Base-by-base conservation (phyloP, 306 rosid genomes). In the Arachis stenosperma region DNA sequence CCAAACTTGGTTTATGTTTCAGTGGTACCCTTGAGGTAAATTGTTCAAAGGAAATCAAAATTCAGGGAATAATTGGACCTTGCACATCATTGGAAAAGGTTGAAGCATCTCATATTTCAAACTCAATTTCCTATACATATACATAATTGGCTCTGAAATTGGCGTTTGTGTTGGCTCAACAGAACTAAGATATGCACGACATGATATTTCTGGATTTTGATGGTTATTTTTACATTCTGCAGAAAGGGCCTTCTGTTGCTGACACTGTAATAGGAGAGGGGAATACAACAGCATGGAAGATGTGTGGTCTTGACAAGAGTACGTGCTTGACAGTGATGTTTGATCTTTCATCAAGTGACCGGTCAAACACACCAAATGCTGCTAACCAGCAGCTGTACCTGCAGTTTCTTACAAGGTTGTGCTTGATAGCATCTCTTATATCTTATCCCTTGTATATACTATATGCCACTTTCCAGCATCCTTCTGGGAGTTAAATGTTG, bases 31-130 rank as follows among this genome's bases (percentile, higher is more conserved):
- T 92, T 0, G 96, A 92, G 93, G 85, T 92, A 56, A 86, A 85
- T 75, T 92, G 98, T 81, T 86, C 98, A 6, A 89, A 92, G 87
- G 98, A 92, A 77, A 87, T 92, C 47, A 92, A 85, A 86, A 82
- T 92, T 81, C 96, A 90, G 81, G 98, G 98, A 69, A 70, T 86
- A 76, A 88, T 92, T 72, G 98, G 98, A 75, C 98, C 98, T 70
- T 89, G 96, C 88, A 88, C 96, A 52, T 92, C 98, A 61, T 81
- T 92, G 87, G 96, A 92, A 81, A 92, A 92, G 98, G 98, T 92
- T 37, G 63, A 73, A 44, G 71, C 75, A 33, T 48, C 6, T 61
- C 52, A 50, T 61, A 9, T 52, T 57, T 65, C 13, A 59, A 46
- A 66, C 70, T 79, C 52, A 56, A 36, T 68, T 73, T 47, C 8